Evolutionary conservation across 208 protist genomes (phyloP).

Genomic region (Blastocrithidia nonstop): DNA sequence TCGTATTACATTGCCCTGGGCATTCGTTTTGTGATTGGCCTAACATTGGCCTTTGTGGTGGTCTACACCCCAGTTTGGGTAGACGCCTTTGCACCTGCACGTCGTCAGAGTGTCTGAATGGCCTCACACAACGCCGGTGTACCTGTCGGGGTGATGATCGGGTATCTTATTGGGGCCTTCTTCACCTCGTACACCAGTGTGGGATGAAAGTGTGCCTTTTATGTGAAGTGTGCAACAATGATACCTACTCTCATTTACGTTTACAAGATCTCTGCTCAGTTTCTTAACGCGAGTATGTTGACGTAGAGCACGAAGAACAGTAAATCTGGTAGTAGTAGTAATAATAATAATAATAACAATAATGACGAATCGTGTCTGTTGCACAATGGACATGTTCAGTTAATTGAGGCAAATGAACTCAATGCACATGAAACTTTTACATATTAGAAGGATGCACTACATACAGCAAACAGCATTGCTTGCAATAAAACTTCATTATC

Average conservation of each 20-base stretch:
- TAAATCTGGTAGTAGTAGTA: neutral
- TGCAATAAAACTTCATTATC: no score
- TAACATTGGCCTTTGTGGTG: slow-evolving; percentile 81
- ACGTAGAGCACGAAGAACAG: no score
- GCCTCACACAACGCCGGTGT: slow-evolving; percentile 82
- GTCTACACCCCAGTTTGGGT: slow-evolving; percentile 88
- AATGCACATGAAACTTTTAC: no score
- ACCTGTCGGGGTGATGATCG: slow-evolving; percentile 83
- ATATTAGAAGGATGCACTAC: no score
- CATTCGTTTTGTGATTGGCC: slow-evolving; percentile 75
- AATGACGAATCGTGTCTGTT: neutral
- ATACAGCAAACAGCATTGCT: no score
- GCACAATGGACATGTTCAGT: no score
- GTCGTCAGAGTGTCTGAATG: slow-evolving; percentile 78
- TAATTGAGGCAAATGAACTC: no score
- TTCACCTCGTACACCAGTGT: slow-evolving; percentile 30
- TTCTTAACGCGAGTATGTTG: slow-evolving; percentile 51
- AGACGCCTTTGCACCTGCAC: slow-evolving; percentile 80
- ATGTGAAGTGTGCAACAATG: slow-evolving; percentile 61
- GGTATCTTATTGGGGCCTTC: slow-evolving; percentile 68
- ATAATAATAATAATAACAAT: neutral
- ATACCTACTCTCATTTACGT: slow-evolving; percentile 50
- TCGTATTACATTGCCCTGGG: slow-evolving; percentile 31
- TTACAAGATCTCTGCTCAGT: slow-evolving; percentile 20
- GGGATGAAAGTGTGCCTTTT: slow-evolving; percentile 73